Base-by-base conservation (phyloP, 2,329 filamentous ascomycete genomes). In the Aspergillus sclerotialis region DNA sequence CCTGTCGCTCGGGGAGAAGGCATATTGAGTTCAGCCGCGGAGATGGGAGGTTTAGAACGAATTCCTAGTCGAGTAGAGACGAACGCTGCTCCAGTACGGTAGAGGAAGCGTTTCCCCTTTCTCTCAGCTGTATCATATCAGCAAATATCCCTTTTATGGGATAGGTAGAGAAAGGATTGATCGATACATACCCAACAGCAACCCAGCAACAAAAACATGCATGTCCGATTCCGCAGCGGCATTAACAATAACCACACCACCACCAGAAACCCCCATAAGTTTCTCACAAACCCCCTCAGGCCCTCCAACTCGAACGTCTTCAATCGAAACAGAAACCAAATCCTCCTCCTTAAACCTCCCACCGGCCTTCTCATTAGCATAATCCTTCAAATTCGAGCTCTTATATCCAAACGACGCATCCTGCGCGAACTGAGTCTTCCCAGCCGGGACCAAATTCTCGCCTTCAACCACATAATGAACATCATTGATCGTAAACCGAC, bases 351-450 rank as follows among this genome's bases (percentile, higher is more conserved):
- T 31, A 26, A 70, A 69, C 0, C 47, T 35, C 0, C 68, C 69
- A 3, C 60, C 63, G 0, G 67, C 64, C 47, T 78, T 78, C 44
- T 78, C 75, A 1, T 66, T 53, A 0, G 76, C 64, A 43, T 75
- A 78, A 14, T 73, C 69, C 7, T 61, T 47, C 25, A 75, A 45
- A 41, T 76, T 69, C 0, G 73, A 76, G 33, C 64, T 71, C 36
- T 60, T 64, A 40, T 75, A 78, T 1, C 75, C 73, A 46, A 78
- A 78, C 0, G 72, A 72, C 0, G 72, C 73, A 40, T 78, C 75
- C 17, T 64, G 64, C 0, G 75, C 74, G 38, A 78, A 78, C 0
- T 70, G 73, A 0, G 74, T 78, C 19, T 67, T 56, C 0, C 64
- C 69, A 0, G 73, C 72, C 0, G 75, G 72, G 0, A 75, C 65